Evolutionary conservation across 371 early-diverging fungal genomes (phyloP), one percentile per base, ranked within the genome.

Genomic region (Smittium culicis): DNA sequence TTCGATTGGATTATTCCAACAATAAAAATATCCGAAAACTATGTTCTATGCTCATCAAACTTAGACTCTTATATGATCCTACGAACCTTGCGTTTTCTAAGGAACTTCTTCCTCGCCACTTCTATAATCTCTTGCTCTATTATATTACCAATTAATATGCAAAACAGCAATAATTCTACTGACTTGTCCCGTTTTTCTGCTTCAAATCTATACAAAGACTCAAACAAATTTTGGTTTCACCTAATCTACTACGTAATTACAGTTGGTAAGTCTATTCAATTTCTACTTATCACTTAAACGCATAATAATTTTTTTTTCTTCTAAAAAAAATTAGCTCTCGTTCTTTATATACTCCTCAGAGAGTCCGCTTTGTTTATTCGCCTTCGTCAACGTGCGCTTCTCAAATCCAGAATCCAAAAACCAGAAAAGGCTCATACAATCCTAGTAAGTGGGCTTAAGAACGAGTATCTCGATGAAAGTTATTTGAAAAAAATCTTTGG

Each of bases 21-120:
- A 31, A 74, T 88, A n/a, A 70, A 68, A 34, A 74, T 82, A 67
- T 68, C 76, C 54, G 88, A 89, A 62, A 77, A 78, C 1, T 78
- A 78, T 16, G 72, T 89, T 14, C 79, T 88, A 25, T 73, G 74
- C 28, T 77, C 81, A 2, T 81, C 85, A 67, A 88, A 88, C 1
- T 80, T 91, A 55, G 91, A 91, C 73, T 79, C 86, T 17, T 90
- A 82, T 74, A 86, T 91, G 88, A 86, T 87, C 33, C 70, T 89
- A n/a, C 81, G 84, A 54, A 83, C 86, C 66, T 72, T 88, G 31
- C 79, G 85, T 58, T 80, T 88, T 73, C 82, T 81, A 72, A 78
- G 80, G 72, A 74, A 77, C 66, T 77, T 74, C 24, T 90, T 89
- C 67, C 61, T 72, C 5, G 72, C 80, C 5, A 83, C 82, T 72